Evolutionary conservation across 768 basidiomycete genomes (phyloP).

Genomic region (Phanerodontia chrysosporium): DNA sequence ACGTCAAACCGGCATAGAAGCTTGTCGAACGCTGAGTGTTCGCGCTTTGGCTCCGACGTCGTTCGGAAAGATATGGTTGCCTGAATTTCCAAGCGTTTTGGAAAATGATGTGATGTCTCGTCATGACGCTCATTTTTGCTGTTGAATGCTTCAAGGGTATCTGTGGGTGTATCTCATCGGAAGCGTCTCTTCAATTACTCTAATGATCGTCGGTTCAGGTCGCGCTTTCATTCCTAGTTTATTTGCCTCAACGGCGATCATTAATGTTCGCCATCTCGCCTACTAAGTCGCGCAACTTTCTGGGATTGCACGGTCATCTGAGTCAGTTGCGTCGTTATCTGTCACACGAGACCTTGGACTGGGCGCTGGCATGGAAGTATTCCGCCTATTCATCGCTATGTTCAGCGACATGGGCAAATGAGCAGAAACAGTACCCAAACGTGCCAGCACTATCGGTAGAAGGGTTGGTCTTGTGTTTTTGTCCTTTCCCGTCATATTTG

Average conservation of each 20-base stretch:
- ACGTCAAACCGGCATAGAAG: background rate
- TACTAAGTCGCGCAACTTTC: background rate
- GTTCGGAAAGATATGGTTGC: too few relatives aligned
- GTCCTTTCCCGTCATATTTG: background rate
- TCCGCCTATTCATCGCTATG: background rate
- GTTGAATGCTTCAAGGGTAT: background rate
- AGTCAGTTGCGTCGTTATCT: background rate
- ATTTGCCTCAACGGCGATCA: background rate
- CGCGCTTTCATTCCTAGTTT: background rate
- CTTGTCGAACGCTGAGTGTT: background rate
- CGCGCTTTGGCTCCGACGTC: too few relatives aligned
- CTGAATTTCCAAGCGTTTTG: background rate
- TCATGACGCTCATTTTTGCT: background rate
- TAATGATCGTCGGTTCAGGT: background rate
- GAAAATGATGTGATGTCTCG: background rate
- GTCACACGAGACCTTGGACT: background rate
- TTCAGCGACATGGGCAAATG: background rate
- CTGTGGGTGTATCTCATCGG: background rate
- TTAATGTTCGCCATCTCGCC: background rate
- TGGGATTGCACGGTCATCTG: background rate
- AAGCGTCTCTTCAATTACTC: background rate
- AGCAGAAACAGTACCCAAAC: background rate
- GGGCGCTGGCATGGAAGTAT: background rate
- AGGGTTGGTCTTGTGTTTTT: background rate
- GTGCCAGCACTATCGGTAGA: background rate